phyloP scores from a whole-genome alignment of 1,284 basidiomycete genomes.

The Gymnopus androsaceus region DNA sequence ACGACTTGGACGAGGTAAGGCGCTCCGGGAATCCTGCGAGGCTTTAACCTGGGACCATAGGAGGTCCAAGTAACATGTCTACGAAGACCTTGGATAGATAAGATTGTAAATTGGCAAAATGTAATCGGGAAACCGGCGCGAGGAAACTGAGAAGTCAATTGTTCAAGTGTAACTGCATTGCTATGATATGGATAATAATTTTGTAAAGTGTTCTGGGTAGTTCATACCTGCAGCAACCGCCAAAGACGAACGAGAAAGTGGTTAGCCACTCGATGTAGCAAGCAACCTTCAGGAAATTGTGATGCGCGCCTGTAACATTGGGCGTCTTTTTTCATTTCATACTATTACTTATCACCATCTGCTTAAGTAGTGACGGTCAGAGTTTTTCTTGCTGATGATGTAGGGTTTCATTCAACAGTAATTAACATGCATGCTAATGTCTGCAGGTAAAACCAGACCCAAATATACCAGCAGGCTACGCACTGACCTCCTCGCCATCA shows the following conservation, averaged over 20 bases:
- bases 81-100: constrained; percentile 70
- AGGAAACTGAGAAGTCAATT: constrained; percentile 64
- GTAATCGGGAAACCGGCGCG: constrained; percentile 79
- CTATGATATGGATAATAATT: constrained; percentile 33
- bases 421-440: too few species aligned
- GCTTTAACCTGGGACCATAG: constrained; percentile 52
- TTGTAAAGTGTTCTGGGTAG: constrained; percentile 25
- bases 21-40: constrained; percentile 70
- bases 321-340: too few species aligned
- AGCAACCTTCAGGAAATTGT: too few species aligned
- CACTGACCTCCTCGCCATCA: constrained; percentile 76
- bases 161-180: constrained; percentile 74
- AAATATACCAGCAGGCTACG: constrained; percentile 76
- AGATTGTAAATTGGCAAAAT: constrained; percentile 79
- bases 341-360: too few species aligned
- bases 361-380: too few species aligned
- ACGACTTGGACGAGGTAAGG: constrained; percentile 83
- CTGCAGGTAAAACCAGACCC: constrained; percentile 75
- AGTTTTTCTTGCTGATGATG: too few species aligned
- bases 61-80: constrained; percentile 52
- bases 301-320: background rate
- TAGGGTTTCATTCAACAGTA: too few species aligned
- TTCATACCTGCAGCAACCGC: constrained; percentile 80
- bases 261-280: constrained; percentile 60
- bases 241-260: constrained; percentile 71